Evolutionary conservation across 2,329 filamentous ascomycete genomes (phyloP).

Genomic region (Fragosphaeria purpurea): DNA sequence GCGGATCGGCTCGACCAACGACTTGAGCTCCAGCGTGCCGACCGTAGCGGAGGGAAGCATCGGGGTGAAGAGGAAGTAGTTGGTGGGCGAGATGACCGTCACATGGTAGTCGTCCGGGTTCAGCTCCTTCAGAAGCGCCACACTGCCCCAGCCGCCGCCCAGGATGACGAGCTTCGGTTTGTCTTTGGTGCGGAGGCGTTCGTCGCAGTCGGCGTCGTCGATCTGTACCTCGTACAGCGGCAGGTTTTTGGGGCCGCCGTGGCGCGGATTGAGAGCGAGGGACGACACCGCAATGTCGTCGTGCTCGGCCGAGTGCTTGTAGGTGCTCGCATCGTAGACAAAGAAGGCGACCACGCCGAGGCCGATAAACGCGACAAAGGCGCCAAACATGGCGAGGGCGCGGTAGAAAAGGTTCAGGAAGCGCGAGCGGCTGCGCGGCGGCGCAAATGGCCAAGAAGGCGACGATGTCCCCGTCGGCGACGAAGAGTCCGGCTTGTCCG

Average conservation of each 20-base stretch:
- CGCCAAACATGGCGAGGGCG: slow-evolving; percentile 61
- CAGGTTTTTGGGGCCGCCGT: slow-evolving; percentile 87
- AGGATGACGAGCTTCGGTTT: slow-evolving; percentile 91
- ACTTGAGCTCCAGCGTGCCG: slow-evolving; percentile 83
- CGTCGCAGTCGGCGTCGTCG: slow-evolving; percentile 81
- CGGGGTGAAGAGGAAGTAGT: slow-evolving; percentile 96
- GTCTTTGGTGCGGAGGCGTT: slow-evolving; percentile 61
- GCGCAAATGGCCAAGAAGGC: neutral
- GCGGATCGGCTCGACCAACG: slow-evolving; percentile 85
- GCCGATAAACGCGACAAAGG: slow-evolving; percentile 62
- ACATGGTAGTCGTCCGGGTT: slow-evolving; percentile 91
- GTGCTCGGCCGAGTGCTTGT: slow-evolving; percentile 57
- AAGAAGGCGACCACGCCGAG: slow-evolving; percentile 74
- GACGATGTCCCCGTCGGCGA: neutral
- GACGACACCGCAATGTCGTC: slow-evolving; percentile 76
- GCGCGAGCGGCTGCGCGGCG: slow-evolving; percentile 35
- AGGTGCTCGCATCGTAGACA: slow-evolving; percentile 85
- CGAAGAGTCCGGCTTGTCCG: slow-evolving; percentile 1
- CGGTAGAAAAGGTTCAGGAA: slow-evolving; percentile 54
- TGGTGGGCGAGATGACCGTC: slow-evolving; percentile 85
- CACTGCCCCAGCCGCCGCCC: slow-evolving; percentile 90
- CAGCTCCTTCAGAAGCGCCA: slow-evolving; percentile 81
- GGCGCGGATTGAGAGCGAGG: slow-evolving; percentile 67
- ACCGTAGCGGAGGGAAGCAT: slow-evolving; percentile 97
- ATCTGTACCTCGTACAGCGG: slow-evolving; percentile 82